phyloP scores from a whole-genome alignment of 495 filamentous ascomycete genomes.

The Cenococcum geophilum region DNA sequence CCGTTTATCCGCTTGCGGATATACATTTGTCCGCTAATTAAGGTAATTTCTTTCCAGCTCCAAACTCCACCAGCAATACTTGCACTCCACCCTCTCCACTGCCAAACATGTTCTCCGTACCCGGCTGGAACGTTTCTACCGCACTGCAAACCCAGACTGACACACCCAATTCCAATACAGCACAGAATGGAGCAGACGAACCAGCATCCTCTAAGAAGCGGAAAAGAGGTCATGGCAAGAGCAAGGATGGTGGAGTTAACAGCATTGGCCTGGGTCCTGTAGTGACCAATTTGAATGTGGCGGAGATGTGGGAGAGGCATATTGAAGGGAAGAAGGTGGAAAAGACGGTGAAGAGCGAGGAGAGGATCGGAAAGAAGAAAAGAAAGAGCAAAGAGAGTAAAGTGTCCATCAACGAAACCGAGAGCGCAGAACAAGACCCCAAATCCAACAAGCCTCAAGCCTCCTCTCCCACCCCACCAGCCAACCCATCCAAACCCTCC shows the following conservation, averaged over 20 bases:
- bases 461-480: background rate
- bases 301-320: slow-evolving; percentile 67
- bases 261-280: slow-evolving; percentile 5
- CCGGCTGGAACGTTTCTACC: slow-evolving; percentile 77
- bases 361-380: slow-evolving; percentile 39
- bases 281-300: slow-evolving; percentile 65
- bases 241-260: slow-evolving; percentile 26
- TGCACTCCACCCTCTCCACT: background rate
- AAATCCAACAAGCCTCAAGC: background rate
- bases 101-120: slow-evolving; percentile 78
- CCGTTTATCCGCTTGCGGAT: too few species aligned
- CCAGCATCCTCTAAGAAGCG: slow-evolving; percentile 46
- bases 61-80: too few species aligned
- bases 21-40: too few species aligned
- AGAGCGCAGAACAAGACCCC: background rate
- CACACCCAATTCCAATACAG: slow-evolving; percentile 8
- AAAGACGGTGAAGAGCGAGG: slow-evolving; percentile 26
- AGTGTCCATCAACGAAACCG: slow-evolving; percentile 31
- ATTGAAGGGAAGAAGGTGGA: slow-evolving; percentile 57
- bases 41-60: too few species aligned
- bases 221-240: slow-evolving; percentile 52
- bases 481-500: background rate
- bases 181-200: slow-evolving; percentile 4
- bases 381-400: slow-evolving; percentile 41
- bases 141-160: slow-evolving; percentile 65